phyloP scores from a whole-genome alignment of 2,329 filamentous ascomycete genomes.

The Nigrospora oryzae region DNA sequence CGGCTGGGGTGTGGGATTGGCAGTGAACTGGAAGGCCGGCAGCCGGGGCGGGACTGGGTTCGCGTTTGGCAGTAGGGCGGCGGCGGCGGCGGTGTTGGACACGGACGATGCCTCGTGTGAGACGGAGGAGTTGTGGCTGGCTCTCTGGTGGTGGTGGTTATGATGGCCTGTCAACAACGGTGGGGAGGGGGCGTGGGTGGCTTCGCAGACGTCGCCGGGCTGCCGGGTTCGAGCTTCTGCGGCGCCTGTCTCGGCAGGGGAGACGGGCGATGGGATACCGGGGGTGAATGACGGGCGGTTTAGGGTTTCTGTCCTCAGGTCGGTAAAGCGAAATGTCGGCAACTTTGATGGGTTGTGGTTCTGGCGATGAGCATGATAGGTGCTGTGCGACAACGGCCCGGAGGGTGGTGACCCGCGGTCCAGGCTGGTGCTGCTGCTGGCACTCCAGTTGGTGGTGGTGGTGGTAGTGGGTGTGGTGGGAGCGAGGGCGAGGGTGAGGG shows the following conservation, averaged over 20 bases:
- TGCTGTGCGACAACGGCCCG: constrained; percentile 6
- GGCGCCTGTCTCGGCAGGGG: constrained; percentile 18
- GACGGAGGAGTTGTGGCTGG: no score
- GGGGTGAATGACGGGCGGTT: constrained; percentile 23
- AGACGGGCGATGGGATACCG: constrained; percentile 29
- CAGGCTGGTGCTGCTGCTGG: background rate
- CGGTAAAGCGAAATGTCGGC: constrained; percentile 45
- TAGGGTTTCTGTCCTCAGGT: constrained; percentile 31
- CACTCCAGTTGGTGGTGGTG: background rate
- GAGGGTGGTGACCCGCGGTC: background rate
- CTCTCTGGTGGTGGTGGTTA: no score
- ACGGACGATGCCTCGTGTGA: no score
- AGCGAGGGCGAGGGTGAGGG: background rate
- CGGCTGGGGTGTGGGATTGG: no score
- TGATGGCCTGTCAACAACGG: no score
- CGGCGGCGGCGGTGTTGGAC: no score
- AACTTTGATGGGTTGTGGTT: constrained; percentile 47
- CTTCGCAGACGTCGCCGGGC: constrained; percentile 8
- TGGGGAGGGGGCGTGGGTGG: no score
- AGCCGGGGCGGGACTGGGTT: no score
- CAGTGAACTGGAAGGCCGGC: no score
- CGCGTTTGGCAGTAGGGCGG: no score
- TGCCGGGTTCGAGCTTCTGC: constrained; percentile 11
- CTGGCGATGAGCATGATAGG: constrained; percentile 39
- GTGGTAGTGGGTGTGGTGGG: constrained; percentile 4